These are phyloP conservation scores for Pseudocercospora fijiensis DNA, from an alignment of 2,329 filamentous ascomycete genomes.

Conservation along the genomic window DNA sequence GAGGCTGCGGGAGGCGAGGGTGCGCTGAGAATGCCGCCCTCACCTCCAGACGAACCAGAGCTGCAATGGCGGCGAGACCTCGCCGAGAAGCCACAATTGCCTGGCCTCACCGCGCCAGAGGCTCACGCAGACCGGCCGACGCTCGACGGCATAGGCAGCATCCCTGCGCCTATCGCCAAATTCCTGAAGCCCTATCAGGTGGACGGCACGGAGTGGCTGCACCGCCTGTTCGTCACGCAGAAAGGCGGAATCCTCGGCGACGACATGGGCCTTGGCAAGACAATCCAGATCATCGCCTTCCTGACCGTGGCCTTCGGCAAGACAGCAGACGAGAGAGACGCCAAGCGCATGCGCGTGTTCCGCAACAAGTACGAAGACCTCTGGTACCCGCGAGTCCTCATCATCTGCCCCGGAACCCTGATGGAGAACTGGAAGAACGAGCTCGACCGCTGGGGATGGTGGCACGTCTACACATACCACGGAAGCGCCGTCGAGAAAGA, in stretches of 20 bases:
- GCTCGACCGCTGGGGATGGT: constrained; percentile 89
- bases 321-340: constrained; percentile 81
- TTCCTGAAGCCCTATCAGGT: constrained; percentile 92
- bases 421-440: constrained; percentile 92
- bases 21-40: constrained; percentile 72
- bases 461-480: constrained; percentile 82
- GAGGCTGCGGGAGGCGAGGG: constrained; percentile 45
- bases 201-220: constrained; percentile 78
- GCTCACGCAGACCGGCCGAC: constrained; percentile 69
- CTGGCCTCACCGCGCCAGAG: constrained; percentile 59
- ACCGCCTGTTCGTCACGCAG: constrained; percentile 86
- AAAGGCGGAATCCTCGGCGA: constrained; percentile 88
- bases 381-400: constrained; percentile 82
- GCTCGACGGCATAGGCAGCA: constrained; percentile 74
- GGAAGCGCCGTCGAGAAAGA: constrained; percentile 58
- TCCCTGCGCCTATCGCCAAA: constrained; percentile 86
- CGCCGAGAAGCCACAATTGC: constrained; percentile 69
- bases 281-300: constrained; percentile 92
- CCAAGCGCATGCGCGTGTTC: constrained; percentile 83
- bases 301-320: constrained; percentile 91
- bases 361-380: constrained; percentile 57
- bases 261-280: constrained; percentile 97
- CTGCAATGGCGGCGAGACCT: constrained; percentile 62
- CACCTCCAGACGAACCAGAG: constrained; percentile 71
- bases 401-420: constrained; percentile 84